Conservation (phyloP, 306 rosid genomes). For the Cicer chorassanicum region DNA sequence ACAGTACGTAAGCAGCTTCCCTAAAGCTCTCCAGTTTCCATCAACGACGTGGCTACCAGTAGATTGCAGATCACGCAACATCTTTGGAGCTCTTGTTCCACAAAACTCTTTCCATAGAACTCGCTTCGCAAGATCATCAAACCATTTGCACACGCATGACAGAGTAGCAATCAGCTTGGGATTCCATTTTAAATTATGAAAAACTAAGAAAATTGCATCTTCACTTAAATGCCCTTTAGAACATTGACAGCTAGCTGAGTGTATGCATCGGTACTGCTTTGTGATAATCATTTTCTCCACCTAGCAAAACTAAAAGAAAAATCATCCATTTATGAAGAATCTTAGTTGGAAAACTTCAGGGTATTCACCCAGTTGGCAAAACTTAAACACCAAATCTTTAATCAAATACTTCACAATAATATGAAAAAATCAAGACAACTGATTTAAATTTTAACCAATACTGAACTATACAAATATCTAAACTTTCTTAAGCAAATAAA, state of each 20-base stretch:
- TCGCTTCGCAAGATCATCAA: slow-evolving; percentile 94
- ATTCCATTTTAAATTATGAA: slow-evolving; percentile 78
- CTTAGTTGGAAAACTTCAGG: background rate
- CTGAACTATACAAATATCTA: background rate
- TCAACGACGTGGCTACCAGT: slow-evolving; percentile 88
- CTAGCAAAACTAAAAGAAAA: slow-evolving; percentile 42
- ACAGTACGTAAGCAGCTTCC: slow-evolving; percentile 87
- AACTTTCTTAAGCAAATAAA: background rate
- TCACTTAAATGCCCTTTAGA: slow-evolving; percentile 88
- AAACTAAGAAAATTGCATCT: slow-evolving; percentile 80
- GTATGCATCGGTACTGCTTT: slow-evolving; percentile 92
- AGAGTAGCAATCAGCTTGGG: slow-evolving; percentile 84
- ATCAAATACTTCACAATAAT: background rate
- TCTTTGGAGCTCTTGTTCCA: slow-evolving; percentile 82
- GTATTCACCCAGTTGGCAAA: slow-evolving; percentile 10
- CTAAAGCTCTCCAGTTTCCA: slow-evolving; percentile 97
- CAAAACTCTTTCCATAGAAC: slow-evolving; percentile 97
- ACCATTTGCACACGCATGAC: slow-evolving; percentile 94
- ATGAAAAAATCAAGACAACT: slow-evolving; percentile 4
- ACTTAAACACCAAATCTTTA: slow-evolving; percentile 5
- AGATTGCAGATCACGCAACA: slow-evolving; percentile 89
- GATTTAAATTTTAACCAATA: background rate
- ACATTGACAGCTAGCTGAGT: slow-evolving; percentile 90
- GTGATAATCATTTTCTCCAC: slow-evolving; percentile 74
- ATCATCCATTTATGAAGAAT: slow-evolving; percentile 27